Evolutionary conservation across 768 basidiomycete genomes (phyloP).

Genomic region (Pleurotus djamor): DNA sequence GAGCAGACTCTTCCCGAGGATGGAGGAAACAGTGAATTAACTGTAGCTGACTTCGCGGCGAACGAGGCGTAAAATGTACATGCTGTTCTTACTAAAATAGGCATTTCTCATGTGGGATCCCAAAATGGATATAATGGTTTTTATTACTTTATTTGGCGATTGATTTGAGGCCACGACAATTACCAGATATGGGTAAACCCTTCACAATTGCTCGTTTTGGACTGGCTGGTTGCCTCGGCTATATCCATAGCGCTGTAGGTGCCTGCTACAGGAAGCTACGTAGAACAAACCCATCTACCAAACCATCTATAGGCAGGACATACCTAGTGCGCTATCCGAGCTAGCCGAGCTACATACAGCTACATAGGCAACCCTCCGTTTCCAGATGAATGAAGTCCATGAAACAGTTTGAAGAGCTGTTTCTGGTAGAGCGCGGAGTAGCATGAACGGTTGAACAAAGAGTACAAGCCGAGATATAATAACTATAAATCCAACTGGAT

Average conservation of each 20-base stretch:
- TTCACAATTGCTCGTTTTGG: background rate
- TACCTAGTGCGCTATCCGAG: background rate
- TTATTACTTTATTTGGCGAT: too few species aligned
- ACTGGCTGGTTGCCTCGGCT: background rate
- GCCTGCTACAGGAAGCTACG: background rate
- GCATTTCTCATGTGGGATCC: background rate
- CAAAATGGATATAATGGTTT: background rate
- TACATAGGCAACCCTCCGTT: background rate
- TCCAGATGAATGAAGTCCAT: too few species aligned
- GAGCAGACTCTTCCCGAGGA: background rate
- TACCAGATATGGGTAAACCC: background rate
- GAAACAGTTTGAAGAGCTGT: too few species aligned
- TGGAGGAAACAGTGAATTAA: background rate
- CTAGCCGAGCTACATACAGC: background rate
- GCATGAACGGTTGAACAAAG: too few species aligned
- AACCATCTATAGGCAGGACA: background rate
- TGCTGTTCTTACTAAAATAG: background rate
- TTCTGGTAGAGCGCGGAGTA: too few species aligned
- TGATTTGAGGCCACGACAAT: too few species aligned
- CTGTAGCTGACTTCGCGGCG: background rate
- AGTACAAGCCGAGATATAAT: too few species aligned
- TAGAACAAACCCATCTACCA: background rate
- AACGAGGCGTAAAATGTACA: background rate
- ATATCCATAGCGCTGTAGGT: background rate
- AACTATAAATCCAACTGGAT: too few species aligned